A percentile compares a stretch with the other conserved stretches of the same genome.
Evolutionary conservation across 768 basidiomycete genomes (phyloP).

Genomic region (Hygrophoropsis aurantiaca): DNA sequence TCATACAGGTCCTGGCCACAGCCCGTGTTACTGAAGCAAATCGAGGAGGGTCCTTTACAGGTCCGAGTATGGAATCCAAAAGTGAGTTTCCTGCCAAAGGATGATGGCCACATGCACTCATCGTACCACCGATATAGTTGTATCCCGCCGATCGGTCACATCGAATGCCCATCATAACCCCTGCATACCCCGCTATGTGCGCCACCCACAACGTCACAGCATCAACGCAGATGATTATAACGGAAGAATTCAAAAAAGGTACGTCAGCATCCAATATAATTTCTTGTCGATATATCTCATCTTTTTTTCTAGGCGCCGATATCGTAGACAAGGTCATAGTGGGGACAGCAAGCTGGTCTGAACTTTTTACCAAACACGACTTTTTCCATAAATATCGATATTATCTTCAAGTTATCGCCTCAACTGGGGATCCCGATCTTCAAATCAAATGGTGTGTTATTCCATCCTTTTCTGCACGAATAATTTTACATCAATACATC

Average conservation of each 20-base stretch:
- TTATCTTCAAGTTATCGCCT: constrained; percentile 94
- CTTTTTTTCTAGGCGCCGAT: constrained; percentile 66
- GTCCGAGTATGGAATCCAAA: constrained; percentile 98
- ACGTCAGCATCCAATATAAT: not conserved
- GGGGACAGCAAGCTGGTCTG: constrained; percentile 82
- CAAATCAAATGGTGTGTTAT: constrained; percentile 87
- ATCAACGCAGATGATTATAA: constrained; percentile 95
- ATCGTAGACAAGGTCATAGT: constrained; percentile 92
- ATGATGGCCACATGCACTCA: constrained; percentile 3
- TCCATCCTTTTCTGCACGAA: not conserved
- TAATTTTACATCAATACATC: constrained; percentile 11
- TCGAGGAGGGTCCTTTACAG: constrained; percentile 91
- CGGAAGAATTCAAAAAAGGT: constrained; percentile 94
- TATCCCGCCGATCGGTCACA: constrained; percentile 94
- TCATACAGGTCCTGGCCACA: constrained; percentile 92
- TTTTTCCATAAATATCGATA: constrained; percentile 97
- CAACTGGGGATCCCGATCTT: constrained; percentile 77
- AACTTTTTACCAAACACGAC: constrained; percentile 93
- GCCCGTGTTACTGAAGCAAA: constrained; percentile 94
- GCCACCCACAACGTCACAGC: constrained; percentile 96
- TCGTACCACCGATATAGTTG: constrained; percentile 46
- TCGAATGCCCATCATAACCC: constrained; percentile 99
- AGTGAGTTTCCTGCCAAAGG: constrained; percentile 38
- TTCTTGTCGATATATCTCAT: not conserved
- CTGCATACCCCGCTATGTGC: constrained; percentile 99